Conservation (phyloP, 169 alveolate genomes). For the Plasmodium coatneyi region DNA sequence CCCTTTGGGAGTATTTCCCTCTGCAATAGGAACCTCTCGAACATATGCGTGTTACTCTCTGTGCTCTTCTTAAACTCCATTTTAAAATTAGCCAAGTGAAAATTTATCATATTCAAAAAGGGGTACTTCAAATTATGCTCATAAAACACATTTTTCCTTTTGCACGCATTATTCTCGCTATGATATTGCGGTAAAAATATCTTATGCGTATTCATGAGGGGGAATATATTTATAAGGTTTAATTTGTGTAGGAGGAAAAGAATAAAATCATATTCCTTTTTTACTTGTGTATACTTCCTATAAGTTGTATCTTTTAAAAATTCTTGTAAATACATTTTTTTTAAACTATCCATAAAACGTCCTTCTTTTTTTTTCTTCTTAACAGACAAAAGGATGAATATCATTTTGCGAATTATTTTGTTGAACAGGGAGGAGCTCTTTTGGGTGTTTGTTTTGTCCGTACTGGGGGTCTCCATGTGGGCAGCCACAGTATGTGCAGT, state of each 20-base stretch:
- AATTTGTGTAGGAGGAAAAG: conserved; percentile 54
- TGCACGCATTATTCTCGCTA: conserved; percentile 27
- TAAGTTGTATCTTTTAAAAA: conserved; percentile 11
- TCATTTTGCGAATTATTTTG: conserved; percentile 35
- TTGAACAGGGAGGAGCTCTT: not conserved
- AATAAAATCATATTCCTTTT: conserved; percentile 68
- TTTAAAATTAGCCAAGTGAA: conserved; percentile 45
- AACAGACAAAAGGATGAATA: conserved; percentile 35
- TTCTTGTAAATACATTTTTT: conserved; percentile 51
- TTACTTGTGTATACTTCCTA: conserved; percentile 13
- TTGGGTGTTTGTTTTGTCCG: not conserved
- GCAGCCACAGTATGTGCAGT: too few species aligned
- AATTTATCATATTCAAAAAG: conserved; percentile 69
- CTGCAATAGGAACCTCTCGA: conserved; percentile 26
- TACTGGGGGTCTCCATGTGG: not conserved
- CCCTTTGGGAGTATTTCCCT: not conserved
- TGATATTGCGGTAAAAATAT: conserved; percentile 48
- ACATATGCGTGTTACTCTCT: not conserved
- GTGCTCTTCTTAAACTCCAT: not conserved
- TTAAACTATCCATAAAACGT: conserved; percentile 56
- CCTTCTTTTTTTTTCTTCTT: conserved; percentile 62
- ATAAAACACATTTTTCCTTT: conserved; percentile 48
- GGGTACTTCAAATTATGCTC: conserved; percentile 65
- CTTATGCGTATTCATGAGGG: conserved; percentile 64
- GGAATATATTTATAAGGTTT: conserved; percentile 54